phyloP scores from a whole-genome alignment of 257 asterid genomes.

The Ajuga chamaepitys region DNA sequence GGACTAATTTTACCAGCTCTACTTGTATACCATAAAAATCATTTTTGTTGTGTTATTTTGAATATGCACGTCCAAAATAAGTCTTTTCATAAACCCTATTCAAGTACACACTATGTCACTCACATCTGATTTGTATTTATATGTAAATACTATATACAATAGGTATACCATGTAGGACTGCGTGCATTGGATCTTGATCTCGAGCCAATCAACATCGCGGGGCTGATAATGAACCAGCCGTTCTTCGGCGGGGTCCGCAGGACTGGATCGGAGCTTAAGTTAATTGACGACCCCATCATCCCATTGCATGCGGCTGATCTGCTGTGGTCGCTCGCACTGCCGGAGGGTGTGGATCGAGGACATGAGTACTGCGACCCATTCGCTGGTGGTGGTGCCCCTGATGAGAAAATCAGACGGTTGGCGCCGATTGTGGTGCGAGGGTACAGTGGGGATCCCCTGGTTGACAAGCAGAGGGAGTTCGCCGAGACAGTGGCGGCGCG shows the following conservation, averaged over 20 bases:
- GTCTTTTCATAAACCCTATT: too few relatives aligned
- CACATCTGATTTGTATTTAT: too few relatives aligned
- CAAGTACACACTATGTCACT: too few relatives aligned
- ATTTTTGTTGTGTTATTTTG: too few relatives aligned
- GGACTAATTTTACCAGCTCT: too few relatives aligned
- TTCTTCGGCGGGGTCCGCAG: constrained; percentile 51
- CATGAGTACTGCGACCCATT: constrained; percentile 47
- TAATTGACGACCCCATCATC: constrained; percentile 20
- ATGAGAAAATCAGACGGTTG: constrained; percentile 37
- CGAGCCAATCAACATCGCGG: constrained; percentile 39
- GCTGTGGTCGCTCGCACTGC: constrained; percentile 67
- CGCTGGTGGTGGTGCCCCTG: constrained; percentile 3
- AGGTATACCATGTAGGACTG: constrained; percentile 30
- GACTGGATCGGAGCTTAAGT: constrained; percentile 42
- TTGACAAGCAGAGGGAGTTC: constrained; percentile 59
- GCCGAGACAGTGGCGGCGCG: constrained; percentile 43
- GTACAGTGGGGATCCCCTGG: constrained; percentile 49
- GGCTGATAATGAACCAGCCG: constrained; percentile 52
- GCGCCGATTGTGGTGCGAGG: constrained; percentile 50
- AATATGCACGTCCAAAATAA: too few relatives aligned
- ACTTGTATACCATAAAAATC: too few relatives aligned
- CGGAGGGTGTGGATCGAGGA: constrained; percentile 40
- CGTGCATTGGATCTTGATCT: constrained; percentile 32
- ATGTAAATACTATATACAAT: too few relatives aligned
- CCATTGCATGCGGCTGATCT: constrained; percentile 44